phyloP scores from a whole-genome alignment of 345 rosid genomes.

The Citrus inodora region DNA sequence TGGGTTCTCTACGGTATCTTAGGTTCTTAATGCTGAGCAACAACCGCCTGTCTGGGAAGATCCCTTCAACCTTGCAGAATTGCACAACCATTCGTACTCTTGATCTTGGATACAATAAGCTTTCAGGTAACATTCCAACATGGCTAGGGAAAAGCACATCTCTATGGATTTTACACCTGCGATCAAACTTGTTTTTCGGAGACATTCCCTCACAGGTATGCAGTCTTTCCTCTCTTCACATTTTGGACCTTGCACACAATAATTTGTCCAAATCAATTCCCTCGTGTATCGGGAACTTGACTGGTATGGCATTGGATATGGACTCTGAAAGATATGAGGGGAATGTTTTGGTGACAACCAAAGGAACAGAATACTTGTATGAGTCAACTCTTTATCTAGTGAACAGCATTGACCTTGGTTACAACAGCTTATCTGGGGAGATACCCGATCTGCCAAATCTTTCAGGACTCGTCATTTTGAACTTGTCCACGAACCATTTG shows the following conservation, averaged over 20 bases:
- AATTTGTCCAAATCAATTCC: constrained; percentile 13
- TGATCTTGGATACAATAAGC: constrained; percentile 8
- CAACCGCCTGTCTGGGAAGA: not conserved
- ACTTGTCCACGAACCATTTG: constrained; percentile 19
- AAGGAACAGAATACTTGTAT: not conserved
- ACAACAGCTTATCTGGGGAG: constrained; percentile 9
- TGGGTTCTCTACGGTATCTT: not conserved
- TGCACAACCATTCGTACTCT: not conserved
- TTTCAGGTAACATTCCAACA: constrained; percentile 4
- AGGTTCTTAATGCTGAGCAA: constrained; percentile 6
- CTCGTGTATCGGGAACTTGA: not conserved
- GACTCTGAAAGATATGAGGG: not conserved
- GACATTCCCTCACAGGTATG: not conserved
- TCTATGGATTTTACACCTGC: not conserved
- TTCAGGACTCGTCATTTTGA: constrained; percentile 6
- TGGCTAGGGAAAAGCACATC: constrained; percentile 3
- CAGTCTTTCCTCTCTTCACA: constrained; percentile 7
- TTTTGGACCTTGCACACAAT: constrained; percentile 13
- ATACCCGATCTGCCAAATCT: constrained; percentile 10
- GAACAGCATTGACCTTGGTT: constrained; percentile 13
- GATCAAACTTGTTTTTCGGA: not conserved
- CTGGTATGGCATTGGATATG: not conserved
- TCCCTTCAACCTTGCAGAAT: constrained; percentile 4
- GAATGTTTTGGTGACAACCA: not conserved
- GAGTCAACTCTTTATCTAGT: constrained; percentile 1